Evolutionary conservation across 2,329 filamentous ascomycete species (phyloP).

Genomic region (Ophiostoma himal-ulmi): DNA sequence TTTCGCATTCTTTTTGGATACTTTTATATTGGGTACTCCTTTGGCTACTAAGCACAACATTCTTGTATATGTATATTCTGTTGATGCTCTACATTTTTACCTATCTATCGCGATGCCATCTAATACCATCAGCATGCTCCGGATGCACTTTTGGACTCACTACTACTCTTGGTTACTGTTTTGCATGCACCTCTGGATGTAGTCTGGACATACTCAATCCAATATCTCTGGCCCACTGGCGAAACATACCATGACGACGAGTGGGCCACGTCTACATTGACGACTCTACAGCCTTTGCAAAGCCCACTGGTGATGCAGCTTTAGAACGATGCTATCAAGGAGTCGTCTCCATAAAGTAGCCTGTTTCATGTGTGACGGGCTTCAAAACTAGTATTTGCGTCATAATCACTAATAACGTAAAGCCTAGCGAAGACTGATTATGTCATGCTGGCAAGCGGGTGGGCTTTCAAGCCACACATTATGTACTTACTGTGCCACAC

Average conservation of each 20-base stretch:
- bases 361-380: neutral
- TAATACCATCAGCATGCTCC: conserved; percentile 6
- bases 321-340: neutral
- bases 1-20: neutral
- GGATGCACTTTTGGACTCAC: neutral
- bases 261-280: conserved; percentile 13
- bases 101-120: neutral
- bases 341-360: neutral
- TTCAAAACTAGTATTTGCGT: neutral
- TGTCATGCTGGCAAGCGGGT: neutral
- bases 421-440: neutral
- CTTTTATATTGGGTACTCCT: neutral
- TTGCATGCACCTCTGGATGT: neutral
- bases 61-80: conserved; percentile 8
- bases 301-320: neutral
- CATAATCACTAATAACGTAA: neutral
- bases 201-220: too few species aligned
- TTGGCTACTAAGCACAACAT: neutral
- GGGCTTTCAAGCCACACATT: neutral
- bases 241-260: conserved; percentile 5
- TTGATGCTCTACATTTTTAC: neutral
- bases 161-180: neutral
- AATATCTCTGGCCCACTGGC: neutral
- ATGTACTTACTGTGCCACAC: conserved; percentile 4
- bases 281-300: neutral